Conservation (phyloP, 768 basidiomycete genomes). For the Infundibulicybe gibba region DNA sequence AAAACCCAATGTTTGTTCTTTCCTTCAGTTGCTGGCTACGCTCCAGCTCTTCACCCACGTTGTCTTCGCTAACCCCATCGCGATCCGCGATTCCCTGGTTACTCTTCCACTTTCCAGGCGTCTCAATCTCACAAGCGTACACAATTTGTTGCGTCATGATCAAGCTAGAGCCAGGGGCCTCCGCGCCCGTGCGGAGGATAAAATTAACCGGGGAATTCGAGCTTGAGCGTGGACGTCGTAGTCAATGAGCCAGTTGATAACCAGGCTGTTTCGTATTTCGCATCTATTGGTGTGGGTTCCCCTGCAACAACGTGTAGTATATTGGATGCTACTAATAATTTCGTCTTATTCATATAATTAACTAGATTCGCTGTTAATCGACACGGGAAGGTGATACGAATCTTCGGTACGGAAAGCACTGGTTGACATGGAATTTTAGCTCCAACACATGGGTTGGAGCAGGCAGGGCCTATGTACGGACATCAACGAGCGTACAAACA, state of each 20-base stretch:
- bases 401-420: background rate
- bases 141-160: slow-evolving; percentile 48
- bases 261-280: slow-evolving; percentile 49
- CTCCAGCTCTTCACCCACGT: slow-evolving; percentile 39
- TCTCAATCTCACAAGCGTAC: slow-evolving; percentile 45
- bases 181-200: slow-evolving; percentile 32
- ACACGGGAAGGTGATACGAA: slow-evolving; percentile 27
- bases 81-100: slow-evolving; percentile 35
- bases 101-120: slow-evolving; percentile 53
- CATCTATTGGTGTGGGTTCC: slow-evolving; percentile 46
- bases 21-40: slow-evolving; percentile 32
- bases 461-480: slow-evolving; percentile 37
- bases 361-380: background rate
- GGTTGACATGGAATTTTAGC: background rate
- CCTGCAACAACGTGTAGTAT: slow-evolving; percentile 48
- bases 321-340: slow-evolving; percentile 54
- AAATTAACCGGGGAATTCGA: slow-evolving; percentile 11
- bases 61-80: slow-evolving; percentile 40
- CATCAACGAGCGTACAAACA: slow-evolving; percentile 36
- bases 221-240: slow-evolving; percentile 26
- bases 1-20: slow-evolving; percentile 31
- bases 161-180: slow-evolving; percentile 44
- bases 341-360: background rate
- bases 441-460: slow-evolving; percentile 48
- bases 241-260: slow-evolving; percentile 37